phyloP scores from a whole-genome alignment of 208 protist species.

The Porcisia deanei region DNA sequence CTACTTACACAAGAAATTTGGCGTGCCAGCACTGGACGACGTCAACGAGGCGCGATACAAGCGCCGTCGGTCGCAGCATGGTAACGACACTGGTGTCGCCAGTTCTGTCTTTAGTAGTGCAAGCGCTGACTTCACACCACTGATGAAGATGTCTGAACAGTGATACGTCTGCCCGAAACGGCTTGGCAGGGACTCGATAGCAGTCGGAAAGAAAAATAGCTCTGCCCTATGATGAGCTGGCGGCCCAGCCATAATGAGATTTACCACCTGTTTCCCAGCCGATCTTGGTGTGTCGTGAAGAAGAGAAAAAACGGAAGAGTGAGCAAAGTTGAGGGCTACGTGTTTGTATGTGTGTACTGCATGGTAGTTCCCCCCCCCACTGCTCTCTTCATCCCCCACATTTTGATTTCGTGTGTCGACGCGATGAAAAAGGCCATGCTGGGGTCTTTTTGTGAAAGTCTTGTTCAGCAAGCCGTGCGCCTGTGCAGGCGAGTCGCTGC shows the following conservation, averaged over 20 bases:
- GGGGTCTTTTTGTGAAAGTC: neutral
- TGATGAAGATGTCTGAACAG: conserved; percentile 30
- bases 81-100: conserved; percentile 18
- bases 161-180: neutral
- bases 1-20: conserved; percentile 70
- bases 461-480: neutral
- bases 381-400: neutral
- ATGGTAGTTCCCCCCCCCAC: neutral
- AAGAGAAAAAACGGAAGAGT: no score
- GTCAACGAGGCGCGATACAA: conserved; percentile 61
- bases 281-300: neutral
- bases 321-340: neutral
- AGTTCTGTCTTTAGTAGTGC: conserved; percentile 37
- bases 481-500: neutral
- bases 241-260: neutral
- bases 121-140: conserved; percentile 35
- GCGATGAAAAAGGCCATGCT: neutral
- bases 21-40: conserved; percentile 63
- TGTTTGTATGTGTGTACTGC: neutral
- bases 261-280: neutral
- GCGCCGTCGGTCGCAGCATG: conserved; percentile 32
- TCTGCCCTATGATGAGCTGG: neutral
- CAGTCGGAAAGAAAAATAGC: neutral
- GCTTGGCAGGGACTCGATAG: neutral
- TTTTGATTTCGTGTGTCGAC: neutral